Evolutionary conservation across 2,329 filamentous ascomycete genomes (phyloP).

Genomic region (Trichoderma hamatum): DNA sequence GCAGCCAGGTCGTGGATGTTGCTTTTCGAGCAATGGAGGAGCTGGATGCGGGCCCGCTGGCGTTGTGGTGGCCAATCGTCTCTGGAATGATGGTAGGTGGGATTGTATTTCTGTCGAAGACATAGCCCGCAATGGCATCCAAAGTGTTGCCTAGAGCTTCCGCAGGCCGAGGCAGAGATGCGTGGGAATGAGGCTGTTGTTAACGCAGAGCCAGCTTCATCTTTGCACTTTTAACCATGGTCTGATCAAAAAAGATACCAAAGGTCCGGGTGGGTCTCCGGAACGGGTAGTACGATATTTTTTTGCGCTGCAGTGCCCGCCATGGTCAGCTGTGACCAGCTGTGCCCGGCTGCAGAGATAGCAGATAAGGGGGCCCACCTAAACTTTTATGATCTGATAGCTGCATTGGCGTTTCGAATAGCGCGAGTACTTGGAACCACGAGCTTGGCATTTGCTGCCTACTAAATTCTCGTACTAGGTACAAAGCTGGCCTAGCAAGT

Average conservation of each 20-base stretch:
- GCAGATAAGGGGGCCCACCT: neutral
- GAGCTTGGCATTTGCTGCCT: neutral
- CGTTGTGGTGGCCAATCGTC: slow-evolving; percentile 2
- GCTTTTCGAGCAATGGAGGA: neutral
- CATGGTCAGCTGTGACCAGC: neutral
- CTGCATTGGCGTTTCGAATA: neutral
- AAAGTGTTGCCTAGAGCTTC: neutral
- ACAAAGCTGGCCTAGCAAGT: neutral
- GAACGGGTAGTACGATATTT: neutral
- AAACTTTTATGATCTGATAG: neutral
- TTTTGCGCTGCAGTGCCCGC: neutral
- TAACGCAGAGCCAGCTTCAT: slow-evolving; percentile 22
- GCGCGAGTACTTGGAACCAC: neutral
- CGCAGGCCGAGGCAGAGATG: slow-evolving; percentile 5
- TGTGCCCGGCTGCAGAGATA: neutral
- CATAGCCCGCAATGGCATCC: slow-evolving; percentile 23
- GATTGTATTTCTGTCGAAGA: slow-evolving; percentile 8
- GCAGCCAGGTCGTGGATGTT: slow-evolving; percentile 5
- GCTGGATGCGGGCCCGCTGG: slow-evolving; percentile 2
- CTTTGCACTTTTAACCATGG: slow-evolving; percentile 25
- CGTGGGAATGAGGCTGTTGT: neutral
- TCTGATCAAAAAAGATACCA: slow-evolving; percentile 28
- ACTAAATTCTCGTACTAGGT: neutral
- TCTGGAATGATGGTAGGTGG: slow-evolving; percentile 2
- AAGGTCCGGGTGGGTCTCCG: slow-evolving; percentile 24